phyloP scores from a whole-genome alignment of 2,329 filamentous ascomycete genomes.

The Penicillium sp. region DNA sequence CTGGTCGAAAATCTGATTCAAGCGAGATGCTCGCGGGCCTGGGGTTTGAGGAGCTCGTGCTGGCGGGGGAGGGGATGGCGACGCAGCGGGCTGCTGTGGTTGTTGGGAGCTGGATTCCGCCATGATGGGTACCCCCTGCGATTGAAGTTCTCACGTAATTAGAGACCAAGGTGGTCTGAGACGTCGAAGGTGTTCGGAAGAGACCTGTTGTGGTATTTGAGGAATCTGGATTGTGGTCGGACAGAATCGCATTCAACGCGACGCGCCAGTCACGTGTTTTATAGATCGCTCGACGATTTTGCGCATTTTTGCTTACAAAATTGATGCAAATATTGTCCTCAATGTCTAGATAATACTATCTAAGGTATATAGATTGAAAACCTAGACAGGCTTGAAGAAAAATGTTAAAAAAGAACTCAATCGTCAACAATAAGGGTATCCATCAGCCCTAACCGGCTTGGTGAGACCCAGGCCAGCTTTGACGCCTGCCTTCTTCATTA shows the following conservation, averaged over 20 bases:
- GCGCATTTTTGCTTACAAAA: neutral
- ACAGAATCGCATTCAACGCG: conserved; percentile 11
- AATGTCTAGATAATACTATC: neutral
- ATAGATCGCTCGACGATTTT: conserved; percentile 20
- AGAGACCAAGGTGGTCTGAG: neutral
- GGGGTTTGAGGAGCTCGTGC: conserved; percentile 57
- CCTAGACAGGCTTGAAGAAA: neutral
- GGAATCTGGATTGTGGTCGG: conserved; percentile 12
- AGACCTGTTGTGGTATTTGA: conserved; percentile 5
- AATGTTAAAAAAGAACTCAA: neutral
- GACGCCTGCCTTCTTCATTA: neutral
- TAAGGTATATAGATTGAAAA: neutral
- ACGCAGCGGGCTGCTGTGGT: conserved; percentile 27
- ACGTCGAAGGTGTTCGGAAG: neutral
- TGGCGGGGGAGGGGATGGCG: conserved; percentile 54
- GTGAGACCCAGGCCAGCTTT: conserved; percentile 5
- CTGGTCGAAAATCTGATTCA: conserved; percentile 62
- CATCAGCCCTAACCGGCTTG: conserved; percentile 1
- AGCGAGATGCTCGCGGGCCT: conserved; percentile 60
- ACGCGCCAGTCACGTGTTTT: conserved; percentile 28
- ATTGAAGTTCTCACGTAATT: neutral
- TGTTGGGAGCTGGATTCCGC: conserved; percentile 18
- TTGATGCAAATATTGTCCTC: neutral
- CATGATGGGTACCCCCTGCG: conserved; percentile 16
- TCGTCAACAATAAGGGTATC: neutral